phyloP scores from a whole-genome alignment of 176 grass and related monocot genomes.

The Carex pumila region DNA sequence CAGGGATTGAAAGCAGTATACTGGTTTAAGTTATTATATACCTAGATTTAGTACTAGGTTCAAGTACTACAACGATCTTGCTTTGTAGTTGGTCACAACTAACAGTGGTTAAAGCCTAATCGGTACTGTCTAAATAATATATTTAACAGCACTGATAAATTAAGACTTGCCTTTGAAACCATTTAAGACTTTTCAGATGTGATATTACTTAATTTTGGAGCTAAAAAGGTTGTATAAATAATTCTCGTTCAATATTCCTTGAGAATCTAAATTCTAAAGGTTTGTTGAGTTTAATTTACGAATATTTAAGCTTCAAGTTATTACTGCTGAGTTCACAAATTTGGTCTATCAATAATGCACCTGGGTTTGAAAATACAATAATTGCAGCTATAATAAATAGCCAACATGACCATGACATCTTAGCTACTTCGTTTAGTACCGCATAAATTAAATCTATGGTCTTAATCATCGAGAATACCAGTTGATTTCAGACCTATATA shows the following conservation, averaged over 20 bases:
- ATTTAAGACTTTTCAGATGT: background rate
- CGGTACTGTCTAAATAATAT: background rate
- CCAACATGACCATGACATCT: background rate
- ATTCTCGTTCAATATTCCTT: background rate
- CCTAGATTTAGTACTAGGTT: background rate
- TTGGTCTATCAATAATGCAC: background rate
- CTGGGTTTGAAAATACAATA: background rate
- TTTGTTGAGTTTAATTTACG: background rate
- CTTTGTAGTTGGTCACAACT: background rate
- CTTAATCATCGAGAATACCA: background rate
- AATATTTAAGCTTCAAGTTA: background rate
- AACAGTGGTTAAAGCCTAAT: background rate
- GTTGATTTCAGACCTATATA: background rate
- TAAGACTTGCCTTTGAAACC: background rate
- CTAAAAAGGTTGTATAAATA: background rate
- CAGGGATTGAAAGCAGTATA: too few species aligned
- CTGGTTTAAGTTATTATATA: too few species aligned
- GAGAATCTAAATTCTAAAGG: background rate
- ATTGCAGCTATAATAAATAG: background rate
- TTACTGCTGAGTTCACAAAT: background rate
- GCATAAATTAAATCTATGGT: background rate
- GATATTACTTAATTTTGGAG: background rate
- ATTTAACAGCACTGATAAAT: background rate
- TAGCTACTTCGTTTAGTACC: background rate
- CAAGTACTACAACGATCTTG: background rate